These are phyloP conservation scores for Bipolaris victoriae DNA, from an alignment of 2,329 filamentous ascomycete genomes.

Conservation along the genomic window DNA sequence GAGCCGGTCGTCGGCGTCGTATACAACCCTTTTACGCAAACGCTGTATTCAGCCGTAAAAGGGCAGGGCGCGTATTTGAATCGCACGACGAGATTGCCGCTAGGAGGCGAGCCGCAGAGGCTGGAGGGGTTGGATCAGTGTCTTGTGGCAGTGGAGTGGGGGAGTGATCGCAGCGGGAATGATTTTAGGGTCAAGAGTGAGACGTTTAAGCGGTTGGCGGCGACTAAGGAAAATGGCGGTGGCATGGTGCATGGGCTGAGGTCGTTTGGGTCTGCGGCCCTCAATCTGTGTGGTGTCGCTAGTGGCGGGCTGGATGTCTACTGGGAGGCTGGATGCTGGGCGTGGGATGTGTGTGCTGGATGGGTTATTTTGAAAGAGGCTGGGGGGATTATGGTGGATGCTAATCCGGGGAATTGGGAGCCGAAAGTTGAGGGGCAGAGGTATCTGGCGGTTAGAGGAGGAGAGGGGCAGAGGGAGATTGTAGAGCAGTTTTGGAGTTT, in stretches of 20 bases:
- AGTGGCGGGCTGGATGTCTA: slow-evolving; percentile 74
- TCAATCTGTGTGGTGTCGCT: slow-evolving; percentile 76
- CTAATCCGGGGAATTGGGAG: slow-evolving; percentile 75
- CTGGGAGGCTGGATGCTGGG: slow-evolving; percentile 85
- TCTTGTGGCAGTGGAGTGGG: slow-evolving; percentile 77
- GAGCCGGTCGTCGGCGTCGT: slow-evolving; percentile 73
- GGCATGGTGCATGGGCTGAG: slow-evolving; percentile 78
- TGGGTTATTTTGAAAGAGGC: slow-evolving; percentile 79
- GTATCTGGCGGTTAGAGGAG: slow-evolving; percentile 59
- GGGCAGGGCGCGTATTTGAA: slow-evolving; percentile 67
- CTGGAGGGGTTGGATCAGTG: slow-evolving; percentile 66
- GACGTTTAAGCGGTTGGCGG: slow-evolving; percentile 64
- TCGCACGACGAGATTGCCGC: slow-evolving; percentile 52
- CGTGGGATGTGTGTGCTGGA: slow-evolving; percentile 83
- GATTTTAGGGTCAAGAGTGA: slow-evolving; percentile 74
- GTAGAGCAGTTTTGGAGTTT: slow-evolving; percentile 58
- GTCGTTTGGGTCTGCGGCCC: slow-evolving; percentile 73
- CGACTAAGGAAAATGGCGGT: slow-evolving; percentile 65
- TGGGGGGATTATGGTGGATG: slow-evolving; percentile 73
- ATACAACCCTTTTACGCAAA: slow-evolving; percentile 77
- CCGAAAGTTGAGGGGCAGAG: slow-evolving; percentile 62
- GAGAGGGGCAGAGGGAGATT: slow-evolving; percentile 54
- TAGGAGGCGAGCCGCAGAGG: slow-evolving; percentile 58
- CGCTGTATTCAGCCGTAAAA: slow-evolving; percentile 71
- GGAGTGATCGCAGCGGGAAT: slow-evolving; percentile 68